Base-by-base conservation (phyloP, 805 yeast genomes). In the Diddensiella caesifluorescens region DNA sequence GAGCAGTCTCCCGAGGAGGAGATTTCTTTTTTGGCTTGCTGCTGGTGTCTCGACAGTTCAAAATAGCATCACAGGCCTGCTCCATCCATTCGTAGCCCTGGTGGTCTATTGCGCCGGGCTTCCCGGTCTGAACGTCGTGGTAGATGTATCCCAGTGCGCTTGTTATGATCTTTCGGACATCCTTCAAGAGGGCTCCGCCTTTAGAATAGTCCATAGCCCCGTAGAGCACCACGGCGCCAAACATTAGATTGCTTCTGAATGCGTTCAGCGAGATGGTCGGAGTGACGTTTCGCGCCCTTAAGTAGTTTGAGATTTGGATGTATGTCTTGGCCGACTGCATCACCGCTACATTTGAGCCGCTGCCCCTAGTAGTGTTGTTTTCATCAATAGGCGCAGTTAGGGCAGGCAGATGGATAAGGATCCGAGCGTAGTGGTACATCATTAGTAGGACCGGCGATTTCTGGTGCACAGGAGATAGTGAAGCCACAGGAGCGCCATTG, bases 191-290 rank as follows among this genome's bases (percentile, higher is more conserved):
- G 1, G 90, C 79, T 0, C 95, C 95, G 28, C 88, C 87, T 56
- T 85, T 77, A 2, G 85, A 79, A 56, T 84, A 86, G 48, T 87
- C 95, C 42, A 88, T 65, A 0, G 87, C 76, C 12, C 94, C 88
- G 48, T 55, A 62, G 20, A 64, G 45, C 21, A 63, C 50, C 23
- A 60, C 42, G 6, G 60, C 39, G 25, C 61, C 54, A 18, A 49
- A 41, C 13, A 48, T 41, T 4, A 57, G 42, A 10, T 50, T 41
- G 6, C 47, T 31, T 29, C 59, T 44, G 1, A 63, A 42, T 27
- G 51, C 50, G 44, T 54, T 55, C 23, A 59, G 28, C 19, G 61
- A 57, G 9, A 63, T 40, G 5, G 64, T 57, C 43, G 60, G 45
- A 12, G 48, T 39, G 5, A 54, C 48, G 13, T 46, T 42, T 3